Base-by-base conservation (phyloP, 352 stramenopile species). In the Pythium phragmitis region DNA sequence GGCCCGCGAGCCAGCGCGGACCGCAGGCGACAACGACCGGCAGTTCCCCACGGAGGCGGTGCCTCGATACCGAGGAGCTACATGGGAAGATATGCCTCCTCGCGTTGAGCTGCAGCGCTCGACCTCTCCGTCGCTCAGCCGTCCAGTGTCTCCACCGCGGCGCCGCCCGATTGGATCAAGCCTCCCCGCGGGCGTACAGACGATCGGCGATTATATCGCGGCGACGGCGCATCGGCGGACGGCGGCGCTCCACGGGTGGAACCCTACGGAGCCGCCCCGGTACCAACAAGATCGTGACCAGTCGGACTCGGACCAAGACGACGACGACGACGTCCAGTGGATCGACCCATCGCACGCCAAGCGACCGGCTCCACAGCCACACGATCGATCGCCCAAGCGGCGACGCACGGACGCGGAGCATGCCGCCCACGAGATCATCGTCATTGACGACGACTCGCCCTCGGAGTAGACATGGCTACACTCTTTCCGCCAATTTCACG, bases 261-360 rank as follows among this genome's bases (percentile, higher is more conserved):
- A 43, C 59, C 60, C 13, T 34, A 60, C 33, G 54, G 82, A 17
- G 67, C 64, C 41, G 65, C 70, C 5, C 61, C 73, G 12, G 66
- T 73, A 1, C 76, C 73, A 69, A 26, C 73, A 80, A 7, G 76
- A 80, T 6, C 9, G 61, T 57, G 36, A 64, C 34, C 34, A 73
- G 12, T 49, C 51, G 21, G 73, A 69, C 26, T 82, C 75, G 12
- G 67, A 67, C 17, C 33, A 63, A 0, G 30, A 21, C 16, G 52
- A 36, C 1, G 50, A 65, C 6, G 61, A 72, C 13, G 50, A 63
- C 17, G 42, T 67, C 42, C 23, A 61, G 43, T 62, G 42, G 41
- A 13, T 61, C 60, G 53, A 67, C n/a, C 49, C 51, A 17, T 43
- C 50, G 23, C 6, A 46, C n/a, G 34, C 23, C 7, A 50, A 50